Evolutionary conservation across 371 early-diverging fungal species (phyloP).

Genomic region (Choanephora cucurbitarum): DNA sequence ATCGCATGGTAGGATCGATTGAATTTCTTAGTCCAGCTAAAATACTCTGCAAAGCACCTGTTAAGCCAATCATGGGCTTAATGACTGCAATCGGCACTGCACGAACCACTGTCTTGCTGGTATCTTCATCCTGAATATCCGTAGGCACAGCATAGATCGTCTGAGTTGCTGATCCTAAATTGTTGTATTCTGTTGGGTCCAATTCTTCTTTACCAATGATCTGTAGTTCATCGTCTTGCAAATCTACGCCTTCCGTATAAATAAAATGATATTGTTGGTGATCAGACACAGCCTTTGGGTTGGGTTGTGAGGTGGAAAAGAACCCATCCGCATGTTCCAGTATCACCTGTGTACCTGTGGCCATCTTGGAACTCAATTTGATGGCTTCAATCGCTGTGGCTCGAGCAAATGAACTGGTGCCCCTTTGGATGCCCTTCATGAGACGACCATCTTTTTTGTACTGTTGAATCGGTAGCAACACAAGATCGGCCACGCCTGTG

Average conservation of each 20-base stretch:
- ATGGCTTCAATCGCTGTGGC: conserved; percentile 92
- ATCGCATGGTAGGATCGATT: conserved; percentile 79
- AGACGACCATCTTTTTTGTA: conserved; percentile 91
- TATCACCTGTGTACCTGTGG: conserved; percentile 88
- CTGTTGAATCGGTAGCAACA: conserved; percentile 91
- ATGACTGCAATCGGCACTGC: conserved; percentile 95
- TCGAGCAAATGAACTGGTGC: conserved; percentile 86
- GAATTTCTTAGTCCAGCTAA: conserved; percentile 88
- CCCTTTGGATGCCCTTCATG: conserved; percentile 82
- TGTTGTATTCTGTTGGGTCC: conserved; percentile 56
- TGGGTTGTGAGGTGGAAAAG: conserved; percentile 30
- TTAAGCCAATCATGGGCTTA: conserved; percentile 94
- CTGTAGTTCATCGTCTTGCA: background rate
- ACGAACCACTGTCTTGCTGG: conserved; percentile 68
- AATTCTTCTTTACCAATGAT: background rate
- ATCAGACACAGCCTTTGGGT: too few relatives aligned
- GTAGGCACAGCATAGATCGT: conserved; percentile 91
- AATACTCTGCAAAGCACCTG: conserved; percentile 92
- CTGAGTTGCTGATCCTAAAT: conserved; percentile 78
- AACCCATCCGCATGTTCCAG: conserved; percentile 92
- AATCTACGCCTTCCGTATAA: background rate
- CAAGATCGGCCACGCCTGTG: conserved; percentile 89
- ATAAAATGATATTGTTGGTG: background rate
- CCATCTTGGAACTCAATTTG: conserved; percentile 82
- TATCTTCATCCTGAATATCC: conserved; percentile 71